Conservation (phyloP, 495 filamentous ascomycete genomes). For the Neurospora cerealis region DNA sequence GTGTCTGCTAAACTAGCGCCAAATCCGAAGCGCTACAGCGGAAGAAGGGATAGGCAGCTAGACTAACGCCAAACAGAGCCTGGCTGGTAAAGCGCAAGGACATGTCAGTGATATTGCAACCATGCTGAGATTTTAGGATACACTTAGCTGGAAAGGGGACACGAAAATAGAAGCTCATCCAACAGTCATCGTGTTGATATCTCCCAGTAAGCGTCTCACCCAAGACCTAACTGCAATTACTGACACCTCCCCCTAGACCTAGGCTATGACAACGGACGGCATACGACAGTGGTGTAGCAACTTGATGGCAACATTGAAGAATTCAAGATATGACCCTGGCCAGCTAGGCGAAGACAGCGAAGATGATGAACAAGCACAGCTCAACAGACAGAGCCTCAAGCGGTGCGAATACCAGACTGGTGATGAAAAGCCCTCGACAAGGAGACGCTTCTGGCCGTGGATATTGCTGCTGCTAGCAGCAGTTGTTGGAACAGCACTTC, state of each 20-base stretch:
- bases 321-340: neutral
- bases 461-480: neutral
- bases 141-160: neutral
- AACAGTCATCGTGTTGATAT: neutral
- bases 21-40: neutral
- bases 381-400: neutral
- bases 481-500: neutral
- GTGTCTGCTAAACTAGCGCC: neutral
- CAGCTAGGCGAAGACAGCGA: neutral
- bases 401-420: neutral
- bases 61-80: neutral
- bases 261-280: neutral
- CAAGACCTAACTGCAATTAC: neutral
- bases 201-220: neutral
- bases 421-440: neutral
- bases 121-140: neutral
- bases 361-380: neutral
- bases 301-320: neutral
- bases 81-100: neutral
- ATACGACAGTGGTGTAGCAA: neutral
- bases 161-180: neutral
- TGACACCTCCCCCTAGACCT: neutral
- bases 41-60: neutral
- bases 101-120: neutral
- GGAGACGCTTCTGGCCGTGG: neutral